Evolutionary conservation across 331 rosid genomes (phyloP).

Genomic region (Quercus tomentella): DNA sequence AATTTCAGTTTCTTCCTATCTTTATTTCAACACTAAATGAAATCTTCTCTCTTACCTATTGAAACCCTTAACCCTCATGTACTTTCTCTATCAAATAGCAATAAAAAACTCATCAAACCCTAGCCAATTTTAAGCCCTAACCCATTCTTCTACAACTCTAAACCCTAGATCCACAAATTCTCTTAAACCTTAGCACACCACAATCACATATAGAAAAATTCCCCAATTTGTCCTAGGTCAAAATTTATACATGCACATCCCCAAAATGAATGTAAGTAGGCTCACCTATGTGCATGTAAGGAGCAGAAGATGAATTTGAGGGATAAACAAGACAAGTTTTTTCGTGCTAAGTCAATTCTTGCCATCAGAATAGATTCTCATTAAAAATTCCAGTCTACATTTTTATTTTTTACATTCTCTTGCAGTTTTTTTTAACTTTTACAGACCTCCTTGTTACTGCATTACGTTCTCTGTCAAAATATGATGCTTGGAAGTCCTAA

Average conservation of each 20-base stretch:
- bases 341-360: neutral
- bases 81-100: too few relatives aligned
- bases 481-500: neutral
- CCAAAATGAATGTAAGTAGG: neutral
- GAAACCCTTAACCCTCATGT: too few relatives aligned
- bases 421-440: neutral
- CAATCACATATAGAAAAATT: too few relatives aligned
- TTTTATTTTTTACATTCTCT: neutral
- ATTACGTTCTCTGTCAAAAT: neutral
- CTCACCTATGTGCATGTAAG: neutral
- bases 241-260: neutral
- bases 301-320: neutral
- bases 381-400: neutral
- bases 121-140: too few relatives aligned
- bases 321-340: neutral
- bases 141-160: too few relatives aligned
- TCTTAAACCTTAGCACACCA: too few relatives aligned
- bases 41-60: too few relatives aligned
- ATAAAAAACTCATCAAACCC: too few relatives aligned
- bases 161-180: too few relatives aligned
- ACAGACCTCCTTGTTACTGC: neutral
- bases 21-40: too few relatives aligned
- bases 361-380: neutral
- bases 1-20: too few relatives aligned
- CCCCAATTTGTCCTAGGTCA: too few relatives aligned